Evolutionary conservation across 1,284 basidiomycete species (phyloP).

Genomic region (Thelephora terrestris): DNA sequence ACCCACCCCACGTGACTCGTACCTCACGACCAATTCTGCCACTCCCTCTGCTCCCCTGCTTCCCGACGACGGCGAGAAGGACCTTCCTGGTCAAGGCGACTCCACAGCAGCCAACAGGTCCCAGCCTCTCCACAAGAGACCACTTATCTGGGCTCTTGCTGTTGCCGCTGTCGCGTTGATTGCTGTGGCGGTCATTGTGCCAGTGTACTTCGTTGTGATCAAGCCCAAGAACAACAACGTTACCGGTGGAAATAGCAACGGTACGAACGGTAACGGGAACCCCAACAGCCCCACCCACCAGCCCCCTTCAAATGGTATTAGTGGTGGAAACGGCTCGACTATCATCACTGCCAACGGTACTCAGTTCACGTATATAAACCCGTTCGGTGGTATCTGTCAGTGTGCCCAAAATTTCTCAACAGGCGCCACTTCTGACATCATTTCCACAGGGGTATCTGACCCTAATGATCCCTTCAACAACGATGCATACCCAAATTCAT

Average conservation of each 20-base stretch:
- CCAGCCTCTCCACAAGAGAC: slow-evolving; percentile 15
- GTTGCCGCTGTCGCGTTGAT: slow-evolving; percentile 8
- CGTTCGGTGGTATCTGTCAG: slow-evolving; percentile 65
- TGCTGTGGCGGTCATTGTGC: slow-evolving; percentile 28
- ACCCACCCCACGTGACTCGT: not conserved
- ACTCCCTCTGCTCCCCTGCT: not conserved
- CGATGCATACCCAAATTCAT: slow-evolving; percentile 46
- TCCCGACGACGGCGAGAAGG: not conserved
- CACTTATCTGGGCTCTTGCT: slow-evolving; percentile 14
- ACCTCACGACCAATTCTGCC: not conserved
- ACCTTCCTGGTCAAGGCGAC: not conserved
- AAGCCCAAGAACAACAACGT: slow-evolving; percentile 21
- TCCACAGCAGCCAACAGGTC: not conserved
- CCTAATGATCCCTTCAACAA: slow-evolving; percentile 56
- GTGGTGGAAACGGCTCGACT: slow-evolving; percentile 57
- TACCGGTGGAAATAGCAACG: slow-evolving; percentile 10
- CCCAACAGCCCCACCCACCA: slow-evolving; percentile 2
- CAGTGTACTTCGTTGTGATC: slow-evolving; percentile 32
- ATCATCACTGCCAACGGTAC: slow-evolving; percentile 53
- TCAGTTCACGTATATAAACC: slow-evolving; percentile 59
- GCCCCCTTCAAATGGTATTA: slow-evolving; percentile 12
- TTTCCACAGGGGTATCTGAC: slow-evolving; percentile 38
- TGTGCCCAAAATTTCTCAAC: slow-evolving; percentile 12
- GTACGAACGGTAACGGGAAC: slow-evolving; percentile 7
- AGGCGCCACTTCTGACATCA: slow-evolving; percentile 4